These are phyloP conservation scores for Spergularia azorica DNA, from an alignment of 179 eudicot species.

Conservation along the genomic window DNA sequence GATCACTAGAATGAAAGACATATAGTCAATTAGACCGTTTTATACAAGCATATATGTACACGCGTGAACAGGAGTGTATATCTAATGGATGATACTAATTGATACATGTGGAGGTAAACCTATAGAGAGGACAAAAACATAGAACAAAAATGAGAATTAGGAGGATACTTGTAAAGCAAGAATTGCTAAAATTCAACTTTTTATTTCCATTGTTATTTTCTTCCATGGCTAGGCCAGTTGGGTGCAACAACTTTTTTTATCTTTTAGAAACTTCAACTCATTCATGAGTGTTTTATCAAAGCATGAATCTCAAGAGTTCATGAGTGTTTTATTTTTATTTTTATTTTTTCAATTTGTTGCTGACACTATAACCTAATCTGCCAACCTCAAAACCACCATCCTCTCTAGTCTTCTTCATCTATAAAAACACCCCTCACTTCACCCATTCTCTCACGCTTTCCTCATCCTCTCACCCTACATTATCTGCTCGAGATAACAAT, in stretches of 20 bases:
- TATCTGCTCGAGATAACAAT: not conserved
- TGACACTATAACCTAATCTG: constrained; percentile 47
- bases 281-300: too few relatives aligned
- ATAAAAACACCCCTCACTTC: constrained; percentile 31
- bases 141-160: constrained; percentile 16
- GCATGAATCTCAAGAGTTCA: not conserved
- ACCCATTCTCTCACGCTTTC: constrained; percentile 34
- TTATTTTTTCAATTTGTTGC: not conserved
- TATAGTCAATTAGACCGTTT: too few relatives aligned
- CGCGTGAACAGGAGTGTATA: too few relatives aligned
- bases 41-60: too few relatives aligned
- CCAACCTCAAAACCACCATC: constrained; percentile 50
- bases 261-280: not conserved
- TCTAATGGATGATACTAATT: too few relatives aligned
- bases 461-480: constrained; percentile 17
- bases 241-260: constrained; percentile 50
- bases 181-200: constrained; percentile 32
- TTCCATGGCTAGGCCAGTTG: constrained; percentile 37
- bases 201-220: not conserved
- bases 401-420: constrained; percentile 30
- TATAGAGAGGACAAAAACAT: constrained; percentile 15
- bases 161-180: constrained; percentile 42
- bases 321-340: not conserved
- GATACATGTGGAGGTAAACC: not conserved
- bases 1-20: too few relatives aligned